Evolutionary conservation across 164 flowering plant species (phyloP).

Genomic region (Annona cherimola): DNA sequence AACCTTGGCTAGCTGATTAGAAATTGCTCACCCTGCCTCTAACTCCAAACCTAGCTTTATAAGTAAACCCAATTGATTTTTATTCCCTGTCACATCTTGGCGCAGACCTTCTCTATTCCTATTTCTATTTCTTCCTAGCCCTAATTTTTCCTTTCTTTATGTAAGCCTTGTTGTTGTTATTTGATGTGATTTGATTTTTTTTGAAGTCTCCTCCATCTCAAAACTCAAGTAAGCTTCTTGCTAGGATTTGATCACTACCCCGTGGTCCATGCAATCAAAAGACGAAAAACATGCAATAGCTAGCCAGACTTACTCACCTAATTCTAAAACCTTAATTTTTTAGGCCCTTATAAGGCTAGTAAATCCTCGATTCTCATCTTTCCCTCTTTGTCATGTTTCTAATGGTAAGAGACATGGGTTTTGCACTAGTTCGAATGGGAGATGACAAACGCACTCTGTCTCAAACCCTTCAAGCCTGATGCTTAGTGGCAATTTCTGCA

Average conservation of each 20-base stretch:
- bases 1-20: too few relatives aligned
- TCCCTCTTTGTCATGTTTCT: too few relatives aligned
- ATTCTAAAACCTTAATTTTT: constrained; percentile 18
- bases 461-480: constrained; percentile 21
- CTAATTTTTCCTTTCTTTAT: too few relatives aligned
- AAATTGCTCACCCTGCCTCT: too few relatives aligned
- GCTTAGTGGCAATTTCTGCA: constrained; percentile 30
- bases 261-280: constrained; percentile 14
- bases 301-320: constrained; percentile 26
- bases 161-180: too few relatives aligned
- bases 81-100: too few relatives aligned
- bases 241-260: neutral
- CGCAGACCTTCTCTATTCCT: too few relatives aligned
- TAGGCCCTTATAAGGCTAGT: constrained; percentile 22
- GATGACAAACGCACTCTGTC: constrained; percentile 27
- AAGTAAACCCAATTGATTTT: too few relatives aligned
- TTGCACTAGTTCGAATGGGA: neutral
- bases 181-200: neutral
- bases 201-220: neutral
- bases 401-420: too few relatives aligned
- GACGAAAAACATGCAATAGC: constrained; percentile 12
- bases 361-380: constrained; percentile 1
- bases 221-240: constrained; percentile 23
- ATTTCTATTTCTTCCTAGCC: too few relatives aligned
- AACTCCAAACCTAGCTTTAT: too few relatives aligned